A percentile compares a stretch with the other conserved stretches of the same genome.
Conservation (phyloP, 2,329 filamentous ascomycete species). For the Epichloe uncinata region DNA sequence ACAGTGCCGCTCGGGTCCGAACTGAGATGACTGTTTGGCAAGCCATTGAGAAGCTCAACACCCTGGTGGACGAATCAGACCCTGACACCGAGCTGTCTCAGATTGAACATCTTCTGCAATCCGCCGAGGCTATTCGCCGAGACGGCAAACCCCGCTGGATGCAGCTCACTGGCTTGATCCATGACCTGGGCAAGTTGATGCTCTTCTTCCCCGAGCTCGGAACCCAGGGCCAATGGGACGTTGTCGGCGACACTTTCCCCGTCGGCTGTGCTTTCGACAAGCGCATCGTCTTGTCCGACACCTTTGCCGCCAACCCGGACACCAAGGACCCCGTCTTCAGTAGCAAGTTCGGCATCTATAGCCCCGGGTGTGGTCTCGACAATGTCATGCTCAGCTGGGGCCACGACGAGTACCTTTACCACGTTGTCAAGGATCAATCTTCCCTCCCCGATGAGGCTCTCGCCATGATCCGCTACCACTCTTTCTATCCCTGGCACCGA, state of each 20-base stretch:
- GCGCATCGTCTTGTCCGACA: constrained; percentile 67
- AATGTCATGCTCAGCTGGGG: constrained; percentile 88
- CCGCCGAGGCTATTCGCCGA: constrained; percentile 76
- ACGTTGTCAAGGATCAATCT: constrained; percentile 72
- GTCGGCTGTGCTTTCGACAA: constrained; percentile 64
- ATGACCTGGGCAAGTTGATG: constrained; percentile 68
- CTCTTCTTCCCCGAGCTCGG: constrained; percentile 54
- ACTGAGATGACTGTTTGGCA: constrained; percentile 79
- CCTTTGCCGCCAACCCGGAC: constrained; percentile 69
- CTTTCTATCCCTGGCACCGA: constrained; percentile 84
- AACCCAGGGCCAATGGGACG: constrained; percentile 84
- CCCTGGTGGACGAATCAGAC: constrained; percentile 80
- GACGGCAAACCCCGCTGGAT: constrained; percentile 77
- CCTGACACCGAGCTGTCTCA: constrained; percentile 78
- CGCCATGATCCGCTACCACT: constrained; percentile 89
- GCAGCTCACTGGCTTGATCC: constrained; percentile 64
- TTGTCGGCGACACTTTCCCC: constrained; percentile 77
- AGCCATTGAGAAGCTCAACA: constrained; percentile 86
- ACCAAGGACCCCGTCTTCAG: constrained; percentile 55
- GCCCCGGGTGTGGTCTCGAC: constrained; percentile 64
- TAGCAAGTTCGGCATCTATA: constrained; percentile 69
- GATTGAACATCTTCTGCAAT: constrained; percentile 81
- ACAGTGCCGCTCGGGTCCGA: constrained; percentile 44
- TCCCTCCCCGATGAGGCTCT: constrained; percentile 68
- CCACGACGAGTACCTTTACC: constrained; percentile 79